Base-by-base conservation (phyloP, 2,329 filamentous ascomycete genomes). In the Botryotinia globosa region DNA sequence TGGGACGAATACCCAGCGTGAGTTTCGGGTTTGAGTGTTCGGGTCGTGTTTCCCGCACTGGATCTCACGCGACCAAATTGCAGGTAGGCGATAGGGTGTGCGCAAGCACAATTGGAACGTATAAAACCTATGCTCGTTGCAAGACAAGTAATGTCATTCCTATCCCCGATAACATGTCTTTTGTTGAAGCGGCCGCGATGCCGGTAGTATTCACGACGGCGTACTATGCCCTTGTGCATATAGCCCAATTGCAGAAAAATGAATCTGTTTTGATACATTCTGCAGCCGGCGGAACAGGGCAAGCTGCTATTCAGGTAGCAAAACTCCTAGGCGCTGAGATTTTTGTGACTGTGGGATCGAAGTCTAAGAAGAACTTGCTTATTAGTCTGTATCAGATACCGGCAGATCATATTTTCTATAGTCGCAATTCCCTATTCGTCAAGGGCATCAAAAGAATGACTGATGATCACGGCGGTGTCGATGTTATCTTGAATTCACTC, bases 251-350 rank as follows among this genome's bases (percentile, higher is more conserved):
- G 6, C 51, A 58, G 32, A 32, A 58, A 32, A 72, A 71, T 0
- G 78, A 83, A 48, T 75, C 75, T 0, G 72, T 82, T 1, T 72
- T 83, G 34, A 79, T 83, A 0, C 81, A 82, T 64, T 70, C 76
- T 4, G 82, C 74, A 4, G 74, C 80, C 1, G 80, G 81, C 9
- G 79, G 75, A 2, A 65, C 81, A 10, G 82, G 82, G 0, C 77
- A 78, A 14, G 81, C 81, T 0, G 76, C 77, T 3, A 80, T 83
- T 12, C 73, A 75, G 7, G 32, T 83, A 2, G 79, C 80, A 1
- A 74, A 77, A 39, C 74, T 75, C 29, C 69, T 72, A 0, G 77
- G 75, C 34, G 72, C 72, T n/a, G 74, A 77, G 12, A 74, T 83
- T 32, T 80, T 78, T 51, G 76, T 74, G 16, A 83, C 82, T 1